Conservation (phyloP, 495 filamentous ascomycete species). For the Trichoderma erinaceum region DNA sequence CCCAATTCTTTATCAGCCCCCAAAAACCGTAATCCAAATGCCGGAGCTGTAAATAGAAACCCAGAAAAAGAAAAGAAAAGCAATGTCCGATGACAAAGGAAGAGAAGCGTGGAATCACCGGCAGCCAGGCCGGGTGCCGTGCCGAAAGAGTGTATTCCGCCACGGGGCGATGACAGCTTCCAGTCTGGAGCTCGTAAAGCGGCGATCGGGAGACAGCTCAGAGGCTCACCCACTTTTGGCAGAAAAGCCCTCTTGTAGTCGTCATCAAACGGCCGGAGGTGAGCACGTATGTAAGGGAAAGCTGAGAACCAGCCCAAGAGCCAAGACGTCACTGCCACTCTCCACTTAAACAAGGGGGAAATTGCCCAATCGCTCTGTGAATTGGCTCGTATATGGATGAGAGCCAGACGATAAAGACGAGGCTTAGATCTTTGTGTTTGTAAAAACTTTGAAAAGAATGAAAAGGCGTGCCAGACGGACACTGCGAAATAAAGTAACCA, state of each 20-base stretch:
- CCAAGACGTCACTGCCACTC: constrained; percentile 6
- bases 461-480: background rate
- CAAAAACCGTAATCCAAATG: background rate
- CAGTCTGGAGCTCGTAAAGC: background rate
- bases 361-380: background rate
- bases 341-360: constrained; percentile 6
- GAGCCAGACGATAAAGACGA: background rate
- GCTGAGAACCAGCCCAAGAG: background rate
- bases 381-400: background rate
- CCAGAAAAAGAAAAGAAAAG: background rate
- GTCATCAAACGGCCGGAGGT: background rate
- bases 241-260: background rate
- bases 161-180: background rate
- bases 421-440: background rate
- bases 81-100: background rate
- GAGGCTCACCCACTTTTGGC: constrained; percentile 3
- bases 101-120: background rate
- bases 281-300: background rate
- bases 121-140: background rate
- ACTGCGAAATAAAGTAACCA: background rate
- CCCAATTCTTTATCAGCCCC: background rate
- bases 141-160: background rate
- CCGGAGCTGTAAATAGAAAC: background rate
- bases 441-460: background rate
- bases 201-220: constrained; percentile 1